These are phyloP conservation scores for Pulveroboletus ravenelii DNA, from an alignment of 768 basidiomycete genomes.

Conservation along the genomic window DNA sequence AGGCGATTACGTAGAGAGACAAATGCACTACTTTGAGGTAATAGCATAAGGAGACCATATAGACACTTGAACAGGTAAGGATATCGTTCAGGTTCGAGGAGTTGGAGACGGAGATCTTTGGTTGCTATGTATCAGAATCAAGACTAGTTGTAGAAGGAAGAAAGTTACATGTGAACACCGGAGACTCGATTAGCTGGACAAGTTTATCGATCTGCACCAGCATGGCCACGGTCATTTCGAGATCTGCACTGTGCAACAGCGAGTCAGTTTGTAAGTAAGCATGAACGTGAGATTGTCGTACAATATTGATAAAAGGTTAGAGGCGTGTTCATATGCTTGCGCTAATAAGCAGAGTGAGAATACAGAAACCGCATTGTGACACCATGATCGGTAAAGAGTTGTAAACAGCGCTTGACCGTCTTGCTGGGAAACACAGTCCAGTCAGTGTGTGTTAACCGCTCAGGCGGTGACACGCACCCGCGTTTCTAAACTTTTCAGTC, in stretches of 20 bases:
- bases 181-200: constrained; percentile 96
- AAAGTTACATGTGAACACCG: constrained; percentile 89
- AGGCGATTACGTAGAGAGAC: constrained; percentile 90
- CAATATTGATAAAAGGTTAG: constrained; percentile 95
- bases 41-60: constrained; percentile 93
- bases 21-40: constrained; percentile 96
- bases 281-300: constrained; percentile 32
- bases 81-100: constrained; percentile 94
- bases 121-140: constrained; percentile 1
- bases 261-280: background rate
- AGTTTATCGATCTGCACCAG: constrained; percentile 96
- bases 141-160: background rate
- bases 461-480: constrained; percentile 50
- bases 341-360: constrained; percentile 95
- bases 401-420: constrained; percentile 96
- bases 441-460: constrained; percentile 1
- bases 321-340: constrained; percentile 98
- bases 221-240: constrained; percentile 93
- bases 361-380: constrained; percentile 94
- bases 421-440: constrained; percentile 44
- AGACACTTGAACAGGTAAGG: constrained; percentile 96
- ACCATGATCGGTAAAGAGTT: constrained; percentile 95
- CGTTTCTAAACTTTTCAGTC: constrained; percentile 89
- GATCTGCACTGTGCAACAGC: constrained; percentile 64
- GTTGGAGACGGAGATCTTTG: constrained; percentile 80